Evolutionary conservation across 2,329 filamentous ascomycete genomes (phyloP), one percentile per base, ranked within the genome.

Genomic region (Penicillium sp.): DNA sequence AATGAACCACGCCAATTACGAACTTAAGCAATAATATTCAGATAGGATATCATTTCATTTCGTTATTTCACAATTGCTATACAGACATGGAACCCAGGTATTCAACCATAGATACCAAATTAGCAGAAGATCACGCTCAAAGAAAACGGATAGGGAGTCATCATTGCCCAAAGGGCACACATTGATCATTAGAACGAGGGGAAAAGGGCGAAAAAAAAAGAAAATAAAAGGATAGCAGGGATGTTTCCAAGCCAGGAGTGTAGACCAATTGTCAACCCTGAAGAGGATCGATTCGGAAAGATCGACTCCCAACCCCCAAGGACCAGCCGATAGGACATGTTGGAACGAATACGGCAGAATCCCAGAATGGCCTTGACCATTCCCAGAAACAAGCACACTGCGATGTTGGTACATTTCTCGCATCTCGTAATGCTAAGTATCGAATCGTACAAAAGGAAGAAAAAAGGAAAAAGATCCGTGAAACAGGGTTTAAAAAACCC

Each of bases 391-490:
- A 40, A 47, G 39, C 16, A 38, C 5, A n/a, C 44, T 39, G 44
- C 14, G 32, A 60, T 56, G 34, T 49, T 61, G 58, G 49, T 65
- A 64, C 57, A 64, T 59, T 58, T 51, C 36, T 51, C 47, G 51
- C 59, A 65, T 53, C 48, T 58, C 41, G 53, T 52, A 60, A 60
- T 59, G 58, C 57, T 58, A 61, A 53, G 36, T 38, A 47, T 34
- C 16, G 39, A 58, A 58, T 55, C 39, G 50, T 54, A 63, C 57
- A 62, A 65, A 62, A 47, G 60, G 57, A 61, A 59, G 19, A 13
- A 41, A 55, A 47, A 36, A 55, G 38, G 29, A 42, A 54, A 44
- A 58, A 51, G 47, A 57, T 56, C 58, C 60, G 47, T 14, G 55
- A 58, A 55, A 48, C 55, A 52, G 53, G 58, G 59, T 47, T 47